Base-by-base conservation (phyloP, 176 grass and related monocot genomes). In the Carex parvula region DNA sequence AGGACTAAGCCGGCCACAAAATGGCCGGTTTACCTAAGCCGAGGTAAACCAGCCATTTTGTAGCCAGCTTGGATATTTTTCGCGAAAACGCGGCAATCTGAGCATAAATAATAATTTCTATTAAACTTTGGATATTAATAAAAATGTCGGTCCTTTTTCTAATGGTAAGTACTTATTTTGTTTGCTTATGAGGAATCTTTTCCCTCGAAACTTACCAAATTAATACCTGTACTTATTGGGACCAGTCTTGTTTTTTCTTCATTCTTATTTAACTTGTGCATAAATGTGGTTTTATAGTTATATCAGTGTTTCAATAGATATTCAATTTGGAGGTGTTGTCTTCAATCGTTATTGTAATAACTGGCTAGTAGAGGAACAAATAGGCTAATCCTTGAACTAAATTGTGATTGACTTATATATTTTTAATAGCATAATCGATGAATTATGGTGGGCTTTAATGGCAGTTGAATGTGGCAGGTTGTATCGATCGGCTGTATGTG, bases 151-250 rank as follows among this genome's bases (percentile, higher is more conserved):
- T n/a, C n/a, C n/a, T n/a, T 44, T 90, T 84, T 24, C 85, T 92
- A 75, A 94, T 97, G 94, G 94, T 94, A 94, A 17, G 86, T 68
- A 56, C 29, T 60, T 91, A 82, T 32, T 14, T 81, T 21, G 54
- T 87, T 42, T 8, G 1, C 5, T 70, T 84, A 22, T 56, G 17
- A 54, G 41, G 44, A 7, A 18, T 21, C 5, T 41, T 41, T 42
- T 42, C 6, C 6, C 41, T 71, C 26, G 63, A 8, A 76, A 55
- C 20, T 30, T 54, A 32, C 22, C 4, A n/a, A 55, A 30, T 72
- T 50, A 50, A 13, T 55, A 54, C 70, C 42, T 52, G 42, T 74
- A 52, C 44, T 44, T 74, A 3, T 74, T 74, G 44, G 18, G 44
- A 74, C 20, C 70, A 70, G 35, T 50, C 26, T 26, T 26, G 26